Percentiles rank a stretch among this genome's conserved stretches.
Conservation (phyloP, 306 rosid genomes). For the Prunus davidiana region DNA sequence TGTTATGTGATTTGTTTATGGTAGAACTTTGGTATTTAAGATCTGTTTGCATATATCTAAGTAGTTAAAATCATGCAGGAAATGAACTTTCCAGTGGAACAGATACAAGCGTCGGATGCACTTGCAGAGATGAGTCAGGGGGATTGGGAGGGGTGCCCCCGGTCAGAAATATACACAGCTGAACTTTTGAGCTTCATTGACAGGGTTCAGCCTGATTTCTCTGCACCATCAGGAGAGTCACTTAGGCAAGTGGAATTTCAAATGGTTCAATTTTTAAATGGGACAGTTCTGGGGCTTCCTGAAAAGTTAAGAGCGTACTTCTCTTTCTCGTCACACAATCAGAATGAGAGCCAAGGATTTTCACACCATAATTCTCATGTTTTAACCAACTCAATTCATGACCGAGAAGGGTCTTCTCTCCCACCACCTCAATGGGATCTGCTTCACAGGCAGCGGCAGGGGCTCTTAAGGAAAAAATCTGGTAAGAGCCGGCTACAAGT, state of each 20-base stretch:
- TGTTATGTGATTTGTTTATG: neutral
- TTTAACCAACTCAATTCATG: slow-evolving; percentile 57
- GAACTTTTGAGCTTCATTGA: slow-evolving; percentile 69
- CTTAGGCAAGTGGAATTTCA: slow-evolving; percentile 92
- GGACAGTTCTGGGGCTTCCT: slow-evolving; percentile 62
- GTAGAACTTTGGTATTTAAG: slow-evolving; percentile 5
- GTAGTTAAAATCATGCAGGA: slow-evolving; percentile 50
- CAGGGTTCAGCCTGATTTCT: slow-evolving; percentile 81
- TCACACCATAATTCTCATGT: slow-evolving; percentile 59
- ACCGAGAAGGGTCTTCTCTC: slow-evolving; percentile 64
- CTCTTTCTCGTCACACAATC: slow-evolving; percentile 45
- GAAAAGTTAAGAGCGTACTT: slow-evolving; percentile 68
- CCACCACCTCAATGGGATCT: slow-evolving; percentile 62
- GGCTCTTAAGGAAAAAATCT: slow-evolving; percentile 68
- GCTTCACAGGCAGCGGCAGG: slow-evolving; percentile 66
- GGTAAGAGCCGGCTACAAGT: slow-evolving; percentile 92
- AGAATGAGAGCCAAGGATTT: slow-evolving; percentile 56
- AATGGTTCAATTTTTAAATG: slow-evolving; percentile 74
- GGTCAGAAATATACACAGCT: slow-evolving; percentile 79
- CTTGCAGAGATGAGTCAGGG: slow-evolving; percentile 94
- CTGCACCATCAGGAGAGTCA: slow-evolving; percentile 92
- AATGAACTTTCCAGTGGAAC: slow-evolving; percentile 62
- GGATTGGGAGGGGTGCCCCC: slow-evolving; percentile 93
- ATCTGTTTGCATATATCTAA: slow-evolving; percentile 6
- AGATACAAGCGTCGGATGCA: slow-evolving; percentile 70